Conservation (phyloP, 257 asterid species). For the Leptodermis oblonga region DNA sequence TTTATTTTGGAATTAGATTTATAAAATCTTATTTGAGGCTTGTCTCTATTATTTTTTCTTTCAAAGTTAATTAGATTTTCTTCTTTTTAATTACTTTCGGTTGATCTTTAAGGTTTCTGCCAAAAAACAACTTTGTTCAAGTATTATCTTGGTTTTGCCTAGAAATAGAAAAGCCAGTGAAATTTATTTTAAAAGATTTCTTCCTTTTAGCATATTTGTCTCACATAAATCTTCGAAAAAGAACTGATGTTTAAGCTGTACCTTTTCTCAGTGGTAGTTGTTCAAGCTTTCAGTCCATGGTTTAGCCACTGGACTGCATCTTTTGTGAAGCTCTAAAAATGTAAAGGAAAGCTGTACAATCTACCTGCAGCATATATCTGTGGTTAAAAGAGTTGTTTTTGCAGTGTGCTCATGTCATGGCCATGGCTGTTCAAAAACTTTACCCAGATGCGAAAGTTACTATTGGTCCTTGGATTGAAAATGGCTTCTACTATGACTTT, state of each 20-base stretch:
- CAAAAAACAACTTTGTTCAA: background rate
- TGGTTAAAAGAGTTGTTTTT: constrained; percentile 4
- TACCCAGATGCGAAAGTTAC: constrained; percentile 92
- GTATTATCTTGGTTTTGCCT: background rate
- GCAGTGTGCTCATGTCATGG: constrained; percentile 99
- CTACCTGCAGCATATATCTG: background rate
- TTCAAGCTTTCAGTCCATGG: background rate
- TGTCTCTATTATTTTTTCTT: background rate
- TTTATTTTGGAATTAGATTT: background rate
- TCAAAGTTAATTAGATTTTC: background rate
- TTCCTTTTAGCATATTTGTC: background rate
- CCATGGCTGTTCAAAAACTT: constrained; percentile 98
- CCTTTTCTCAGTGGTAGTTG: background rate
- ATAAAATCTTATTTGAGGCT: background rate
- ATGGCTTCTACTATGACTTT: constrained; percentile 92
- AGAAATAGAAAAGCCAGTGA: background rate
- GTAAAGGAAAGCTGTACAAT: background rate
- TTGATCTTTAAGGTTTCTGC: background rate
- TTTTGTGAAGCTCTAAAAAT: background rate
- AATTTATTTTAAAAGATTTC: background rate
- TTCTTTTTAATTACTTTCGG: background rate
- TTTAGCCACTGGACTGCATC: background rate
- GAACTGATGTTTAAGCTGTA: background rate
- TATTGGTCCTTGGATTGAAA: constrained; percentile 95
- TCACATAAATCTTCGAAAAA: background rate